Conservation (phyloP, 176 grass and related monocot genomes). For the Ensete glaucum region DNA sequence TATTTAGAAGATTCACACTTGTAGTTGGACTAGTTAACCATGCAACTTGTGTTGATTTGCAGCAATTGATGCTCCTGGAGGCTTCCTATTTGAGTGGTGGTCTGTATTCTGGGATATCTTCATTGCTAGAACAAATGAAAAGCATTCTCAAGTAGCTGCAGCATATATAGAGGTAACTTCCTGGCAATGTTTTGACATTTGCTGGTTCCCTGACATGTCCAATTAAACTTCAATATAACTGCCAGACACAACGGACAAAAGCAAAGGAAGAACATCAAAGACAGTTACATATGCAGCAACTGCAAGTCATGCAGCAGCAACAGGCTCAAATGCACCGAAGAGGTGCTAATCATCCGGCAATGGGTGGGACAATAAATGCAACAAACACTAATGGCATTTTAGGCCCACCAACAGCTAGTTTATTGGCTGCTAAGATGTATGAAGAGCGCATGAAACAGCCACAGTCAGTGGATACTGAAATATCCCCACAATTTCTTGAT, state of each 20-base stretch:
- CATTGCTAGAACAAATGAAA: slow-evolving; percentile 47
- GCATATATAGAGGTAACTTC: slow-evolving; percentile 25
- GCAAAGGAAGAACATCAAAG: slow-evolving; percentile 66
- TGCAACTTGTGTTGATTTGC: not conserved
- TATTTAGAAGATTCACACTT: not conserved
- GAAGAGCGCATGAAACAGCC: slow-evolving; percentile 67
- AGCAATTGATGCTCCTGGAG: slow-evolving; percentile 66
- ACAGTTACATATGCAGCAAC: slow-evolving; percentile 35
- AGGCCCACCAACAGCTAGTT: slow-evolving; percentile 36
- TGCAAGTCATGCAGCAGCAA: slow-evolving; percentile 62
- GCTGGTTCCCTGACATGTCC: not conserved
- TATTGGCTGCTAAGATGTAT: slow-evolving; percentile 69
- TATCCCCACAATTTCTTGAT: slow-evolving; percentile 63
- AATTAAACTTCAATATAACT: slow-evolving; percentile 10
- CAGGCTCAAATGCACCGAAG: slow-evolving; percentile 35
- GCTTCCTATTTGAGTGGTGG: slow-evolving; percentile 83
- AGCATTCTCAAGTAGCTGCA: slow-evolving; percentile 8
- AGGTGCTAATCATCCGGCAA: slow-evolving; percentile 6
- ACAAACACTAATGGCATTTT: slow-evolving; percentile 51
- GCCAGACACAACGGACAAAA: slow-evolving; percentile 42
- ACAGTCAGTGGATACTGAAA: slow-evolving; percentile 42
- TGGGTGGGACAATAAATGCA: slow-evolving; percentile 31
- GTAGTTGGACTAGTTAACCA: not conserved
- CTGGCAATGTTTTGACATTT: not conserved
- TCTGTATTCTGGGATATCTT: slow-evolving; percentile 84